Percentiles rank a stretch among this genome's conserved stretches.
Evolutionary conservation across 768 basidiomycete species (phyloP).

Genomic region (Russula virescens): DNA sequence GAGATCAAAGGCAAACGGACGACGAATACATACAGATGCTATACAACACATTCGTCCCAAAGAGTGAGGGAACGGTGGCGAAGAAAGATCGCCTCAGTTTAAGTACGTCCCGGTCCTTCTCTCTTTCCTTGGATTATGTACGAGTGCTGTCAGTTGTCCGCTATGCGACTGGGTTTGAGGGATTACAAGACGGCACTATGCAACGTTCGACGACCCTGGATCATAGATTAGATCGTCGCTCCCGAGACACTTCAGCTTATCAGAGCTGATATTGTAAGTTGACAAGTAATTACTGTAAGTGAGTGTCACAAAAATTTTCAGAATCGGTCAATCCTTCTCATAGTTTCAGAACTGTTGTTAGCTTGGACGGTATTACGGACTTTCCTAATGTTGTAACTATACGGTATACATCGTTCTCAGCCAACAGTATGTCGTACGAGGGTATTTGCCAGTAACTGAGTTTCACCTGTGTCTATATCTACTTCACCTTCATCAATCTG

Average conservation of each 20-base stretch:
- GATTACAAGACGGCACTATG: not conserved
- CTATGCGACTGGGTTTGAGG: not conserved
- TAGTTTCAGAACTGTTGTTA: not conserved
- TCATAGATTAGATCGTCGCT: not conserved
- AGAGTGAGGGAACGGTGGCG: not conserved
- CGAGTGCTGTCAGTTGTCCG: not conserved
- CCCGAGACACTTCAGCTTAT: not conserved
- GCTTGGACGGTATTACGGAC: not conserved
- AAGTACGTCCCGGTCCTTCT: not conserved
- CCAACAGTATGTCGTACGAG: not conserved
- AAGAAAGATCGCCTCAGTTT: constrained; percentile 12
- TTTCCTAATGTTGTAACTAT: not conserved
- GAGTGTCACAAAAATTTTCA: not conserved
- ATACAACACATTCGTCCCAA: not conserved
- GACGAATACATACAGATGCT: not conserved
- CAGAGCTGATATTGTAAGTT: not conserved
- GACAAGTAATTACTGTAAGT: not conserved
- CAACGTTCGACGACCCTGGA: not conserved
- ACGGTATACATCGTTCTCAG: not conserved
- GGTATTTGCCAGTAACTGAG: not conserved
- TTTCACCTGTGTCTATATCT: not conserved
- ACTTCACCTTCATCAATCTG: not conserved
- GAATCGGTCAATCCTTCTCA: no score
- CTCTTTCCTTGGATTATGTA: not conserved
- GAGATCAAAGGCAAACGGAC: not conserved